phyloP scores from a whole-genome alignment of 164 flowering plant species.

The Stephania cephalantha region DNA sequence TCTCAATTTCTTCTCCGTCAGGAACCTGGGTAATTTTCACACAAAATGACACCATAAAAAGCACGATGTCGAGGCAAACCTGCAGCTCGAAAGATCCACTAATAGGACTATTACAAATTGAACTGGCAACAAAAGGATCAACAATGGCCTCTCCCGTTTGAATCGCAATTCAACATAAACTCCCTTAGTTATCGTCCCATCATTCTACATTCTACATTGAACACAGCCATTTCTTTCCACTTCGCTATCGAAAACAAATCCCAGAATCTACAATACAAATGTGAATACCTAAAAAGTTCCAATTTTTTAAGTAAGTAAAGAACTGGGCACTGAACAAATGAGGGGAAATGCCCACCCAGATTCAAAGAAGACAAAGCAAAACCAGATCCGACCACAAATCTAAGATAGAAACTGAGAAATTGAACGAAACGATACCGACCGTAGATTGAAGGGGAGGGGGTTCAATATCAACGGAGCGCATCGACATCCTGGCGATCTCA shows the following conservation, averaged over 20 bases:
- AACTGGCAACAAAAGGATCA: no score
- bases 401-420: background rate
- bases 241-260: background rate
- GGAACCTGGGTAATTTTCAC: no score
- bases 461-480: slow-evolving; percentile 49
- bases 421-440: slow-evolving; percentile 28
- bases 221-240: no score
- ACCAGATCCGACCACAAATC: background rate
- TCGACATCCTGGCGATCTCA: slow-evolving; percentile 98
- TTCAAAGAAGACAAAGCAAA: background rate
- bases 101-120: no score
- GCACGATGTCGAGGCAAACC: no score
- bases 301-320: background rate
- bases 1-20: no score
- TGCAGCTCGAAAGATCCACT: no score
- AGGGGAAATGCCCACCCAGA: background rate
- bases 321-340: background rate
- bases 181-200: no score
- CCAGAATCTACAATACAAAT: background rate
- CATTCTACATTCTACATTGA: no score
- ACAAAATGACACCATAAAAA: no score
- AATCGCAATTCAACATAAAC: no score
- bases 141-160: no score
- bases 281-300: background rate
- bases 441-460: slow-evolving; percentile 48